Conservation (phyloP, 2,329 filamentous ascomycete species). For the Magnaporthales sp. region DNA sequence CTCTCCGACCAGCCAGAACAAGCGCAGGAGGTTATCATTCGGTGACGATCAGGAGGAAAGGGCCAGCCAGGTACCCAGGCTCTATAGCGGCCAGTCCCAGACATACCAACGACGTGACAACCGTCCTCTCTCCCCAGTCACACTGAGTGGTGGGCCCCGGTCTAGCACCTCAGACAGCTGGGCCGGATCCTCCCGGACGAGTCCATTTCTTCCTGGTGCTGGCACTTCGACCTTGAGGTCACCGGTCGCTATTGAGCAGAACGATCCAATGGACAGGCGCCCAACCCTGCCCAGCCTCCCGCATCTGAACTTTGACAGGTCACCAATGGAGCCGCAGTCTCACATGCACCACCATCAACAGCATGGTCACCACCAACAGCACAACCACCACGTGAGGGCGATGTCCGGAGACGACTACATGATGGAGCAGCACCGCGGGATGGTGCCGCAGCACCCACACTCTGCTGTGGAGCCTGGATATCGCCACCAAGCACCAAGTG, state of each 20-base stretch:
- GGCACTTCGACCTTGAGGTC: conserved; percentile 21
- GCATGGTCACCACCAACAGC: background rate
- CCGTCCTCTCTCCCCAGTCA: conserved; percentile 17
- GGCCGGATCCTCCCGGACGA: conserved; percentile 23
- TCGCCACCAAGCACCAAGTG: conserved; percentile 14
- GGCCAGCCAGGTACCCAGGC: conserved; percentile 35
- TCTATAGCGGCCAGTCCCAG: conserved; percentile 24
- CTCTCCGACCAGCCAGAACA: conserved; percentile 34
- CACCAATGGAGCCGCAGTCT: conserved; percentile 8
- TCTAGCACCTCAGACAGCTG: conserved; percentile 24
- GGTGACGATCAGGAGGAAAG: conserved; percentile 33
- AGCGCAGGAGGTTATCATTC: conserved; percentile 35
- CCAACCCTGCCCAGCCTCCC: conserved; percentile 32
- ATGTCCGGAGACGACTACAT: conserved; percentile 4
- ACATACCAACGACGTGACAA: conserved; percentile 17
- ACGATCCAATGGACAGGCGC: conserved; percentile 26
- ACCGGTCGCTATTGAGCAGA: conserved; percentile 21
- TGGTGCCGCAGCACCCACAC: conserved; percentile 16
- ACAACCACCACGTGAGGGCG: conserved; percentile 2
- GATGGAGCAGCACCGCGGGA: conserved; percentile 11
- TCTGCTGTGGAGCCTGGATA: conserved; percentile 19
- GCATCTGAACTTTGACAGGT: conserved; percentile 28
- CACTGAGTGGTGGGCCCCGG: conserved; percentile 8
- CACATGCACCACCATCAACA: conserved; percentile 3
- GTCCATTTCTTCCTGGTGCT: conserved; percentile 22